Conservation (phyloP, 139 green algal genomes). For the Zygnema cylindricum region DNA sequence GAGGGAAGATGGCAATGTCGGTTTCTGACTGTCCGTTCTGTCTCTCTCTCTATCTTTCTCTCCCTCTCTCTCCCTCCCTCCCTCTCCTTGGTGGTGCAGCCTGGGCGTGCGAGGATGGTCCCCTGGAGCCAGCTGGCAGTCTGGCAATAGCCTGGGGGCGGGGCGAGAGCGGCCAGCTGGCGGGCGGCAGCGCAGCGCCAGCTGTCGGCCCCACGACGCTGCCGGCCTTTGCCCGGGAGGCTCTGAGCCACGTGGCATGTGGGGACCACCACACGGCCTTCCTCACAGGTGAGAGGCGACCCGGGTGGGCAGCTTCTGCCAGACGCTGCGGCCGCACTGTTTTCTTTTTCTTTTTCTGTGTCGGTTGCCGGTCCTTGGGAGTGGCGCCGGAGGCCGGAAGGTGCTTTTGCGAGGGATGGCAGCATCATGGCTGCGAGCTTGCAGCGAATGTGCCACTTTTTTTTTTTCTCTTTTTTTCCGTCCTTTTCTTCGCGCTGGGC, state of each 20-base stretch:
- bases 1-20: neutral
- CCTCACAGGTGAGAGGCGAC: conserved; percentile 18
- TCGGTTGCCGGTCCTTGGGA: neutral
- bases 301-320: neutral
- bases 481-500: neutral
- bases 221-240: neutral
- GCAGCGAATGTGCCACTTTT: neutral
- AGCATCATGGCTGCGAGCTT: too few relatives aligned
- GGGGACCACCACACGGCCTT: conserved; percentile 19
- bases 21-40: neutral
- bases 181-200: neutral
- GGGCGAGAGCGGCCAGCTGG: conserved; percentile 30
- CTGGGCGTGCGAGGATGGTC: neutral
- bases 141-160: conserved; percentile 18
- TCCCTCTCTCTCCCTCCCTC: neutral
- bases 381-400: too few relatives aligned
- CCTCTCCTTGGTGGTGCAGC: neutral
- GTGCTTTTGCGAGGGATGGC: too few relatives aligned
- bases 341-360: neutral
- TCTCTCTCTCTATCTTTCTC: neutral
- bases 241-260: neutral
- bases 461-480: neutral
- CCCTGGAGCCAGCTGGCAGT: too few relatives aligned
- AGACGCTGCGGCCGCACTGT: neutral
- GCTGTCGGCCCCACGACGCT: neutral